These are phyloP conservation scores for Mycena filopes DNA, from an alignment of 768 basidiomycete genomes.

Conservation along the genomic window DNA sequence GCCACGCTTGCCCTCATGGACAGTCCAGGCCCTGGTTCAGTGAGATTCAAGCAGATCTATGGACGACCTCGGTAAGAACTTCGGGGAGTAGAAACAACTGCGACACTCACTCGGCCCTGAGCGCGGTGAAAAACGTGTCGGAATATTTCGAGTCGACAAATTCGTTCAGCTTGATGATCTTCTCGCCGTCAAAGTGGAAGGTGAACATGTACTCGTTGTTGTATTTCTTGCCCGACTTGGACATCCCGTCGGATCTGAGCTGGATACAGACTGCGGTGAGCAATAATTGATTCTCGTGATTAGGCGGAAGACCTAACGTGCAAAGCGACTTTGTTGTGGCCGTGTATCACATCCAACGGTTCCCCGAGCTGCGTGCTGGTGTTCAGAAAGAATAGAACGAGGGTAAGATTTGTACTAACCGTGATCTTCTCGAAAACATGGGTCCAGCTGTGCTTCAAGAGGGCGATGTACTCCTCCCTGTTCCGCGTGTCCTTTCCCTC, in stretches of 20 bases:
- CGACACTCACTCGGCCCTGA: not conserved
- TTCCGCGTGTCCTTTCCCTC: not conserved
- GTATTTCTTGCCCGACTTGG: conserved; percentile 12
- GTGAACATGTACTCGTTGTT: conserved; percentile 34
- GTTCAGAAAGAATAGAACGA: not conserved
- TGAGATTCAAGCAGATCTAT: no score
- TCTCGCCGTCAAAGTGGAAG: conserved; percentile 26
- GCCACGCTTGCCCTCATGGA: no score
- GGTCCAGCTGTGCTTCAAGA: not conserved
- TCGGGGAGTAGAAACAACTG: no score
- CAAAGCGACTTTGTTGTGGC: not conserved
- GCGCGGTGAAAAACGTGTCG: not conserved
- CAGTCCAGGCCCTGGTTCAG: no score
- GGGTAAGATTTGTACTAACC: not conserved
- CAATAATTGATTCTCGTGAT: not conserved
- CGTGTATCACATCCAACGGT: conserved; percentile 4
- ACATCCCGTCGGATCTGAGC: conserved; percentile 2
- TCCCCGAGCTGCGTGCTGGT: not conserved
- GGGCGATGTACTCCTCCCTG: not conserved
- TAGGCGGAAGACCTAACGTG: not conserved
- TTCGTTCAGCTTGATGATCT: conserved; percentile 29
- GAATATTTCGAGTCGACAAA: conserved; percentile 31
- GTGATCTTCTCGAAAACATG: not conserved
- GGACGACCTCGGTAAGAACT: no score
- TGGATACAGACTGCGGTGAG: no score